These are phyloP conservation scores for Pleurotus sapidus DNA, from an alignment of 768 basidiomycete genomes.

Conservation along the genomic window DNA sequence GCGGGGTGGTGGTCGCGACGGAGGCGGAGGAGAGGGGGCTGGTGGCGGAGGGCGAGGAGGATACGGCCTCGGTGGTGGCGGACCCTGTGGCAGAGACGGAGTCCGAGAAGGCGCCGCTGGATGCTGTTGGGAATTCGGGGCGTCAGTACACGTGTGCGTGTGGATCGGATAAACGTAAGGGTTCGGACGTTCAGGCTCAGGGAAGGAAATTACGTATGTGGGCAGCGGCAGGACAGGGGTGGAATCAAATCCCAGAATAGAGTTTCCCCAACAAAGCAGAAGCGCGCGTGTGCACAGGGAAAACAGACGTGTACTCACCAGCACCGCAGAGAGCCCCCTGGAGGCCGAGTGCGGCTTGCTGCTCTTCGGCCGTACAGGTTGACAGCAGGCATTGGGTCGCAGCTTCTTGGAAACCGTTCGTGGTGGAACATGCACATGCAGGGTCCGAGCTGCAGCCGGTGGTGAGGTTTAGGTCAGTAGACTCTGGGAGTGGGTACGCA, in stretches of 20 bases:
- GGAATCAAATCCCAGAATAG: neutral
- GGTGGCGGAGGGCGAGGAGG: neutral
- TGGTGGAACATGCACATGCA: neutral
- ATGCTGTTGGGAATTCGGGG: neutral
- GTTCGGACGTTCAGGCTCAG: neutral
- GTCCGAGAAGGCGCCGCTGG: neutral
- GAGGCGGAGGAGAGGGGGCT: neutral
- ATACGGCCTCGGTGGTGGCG: neutral
- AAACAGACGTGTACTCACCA: neutral
- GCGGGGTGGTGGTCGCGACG: neutral
- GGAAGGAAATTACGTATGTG: neutral
- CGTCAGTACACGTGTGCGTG: neutral
- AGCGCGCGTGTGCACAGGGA: neutral
- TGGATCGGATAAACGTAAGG: neutral
- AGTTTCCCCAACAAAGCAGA: neutral
- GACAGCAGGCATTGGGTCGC: neutral
- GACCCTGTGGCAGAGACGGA: neutral
- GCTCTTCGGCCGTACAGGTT: neutral
- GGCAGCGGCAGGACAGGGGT: neutral
- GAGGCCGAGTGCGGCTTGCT: conserved; percentile 1
- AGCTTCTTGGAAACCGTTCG: neutral
- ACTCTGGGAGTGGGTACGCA: neutral
- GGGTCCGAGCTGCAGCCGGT: neutral
- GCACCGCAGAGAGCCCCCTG: conserved; percentile 1
- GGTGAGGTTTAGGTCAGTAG: neutral